Evolutionary conservation across 1,284 basidiomycete genomes (phyloP).

Genomic region (Porodaedalea pini): DNA sequence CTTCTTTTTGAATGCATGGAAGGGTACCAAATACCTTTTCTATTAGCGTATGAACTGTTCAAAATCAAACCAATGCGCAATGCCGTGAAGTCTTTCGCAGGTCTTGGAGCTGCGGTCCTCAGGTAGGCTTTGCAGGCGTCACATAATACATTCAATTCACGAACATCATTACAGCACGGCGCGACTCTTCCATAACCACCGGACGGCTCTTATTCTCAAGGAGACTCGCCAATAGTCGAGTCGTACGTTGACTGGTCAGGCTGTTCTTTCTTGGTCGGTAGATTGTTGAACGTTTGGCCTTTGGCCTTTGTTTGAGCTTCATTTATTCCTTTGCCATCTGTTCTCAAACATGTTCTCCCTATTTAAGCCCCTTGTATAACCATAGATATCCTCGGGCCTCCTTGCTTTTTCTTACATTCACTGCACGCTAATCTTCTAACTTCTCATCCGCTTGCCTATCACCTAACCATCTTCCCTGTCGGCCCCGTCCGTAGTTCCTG

Average conservation of each 20-base stretch:
- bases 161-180: slow-evolving; percentile 43
- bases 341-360: no score
- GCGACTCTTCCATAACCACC: slow-evolving; percentile 69
- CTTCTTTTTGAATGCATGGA: slow-evolving; percentile 26
- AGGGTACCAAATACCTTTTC: slow-evolving; percentile 6
- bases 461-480: no score
- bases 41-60: slow-evolving; percentile 53
- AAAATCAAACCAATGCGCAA: slow-evolving; percentile 55
- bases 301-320: background rate
- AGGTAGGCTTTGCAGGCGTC: slow-evolving; percentile 45
- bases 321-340: background rate
- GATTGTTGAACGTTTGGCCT: no score
- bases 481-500: no score
- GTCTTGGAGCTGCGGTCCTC: slow-evolving; percentile 63
- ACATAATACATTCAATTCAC: slow-evolving; percentile 5
- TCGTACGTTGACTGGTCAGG: background rate
- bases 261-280: no score
- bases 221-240: slow-evolving; percentile 9
- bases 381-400: no score
- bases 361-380: no score
- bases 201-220: slow-evolving; percentile 40
- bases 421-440: no score
- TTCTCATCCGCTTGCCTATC: no score
- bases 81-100: slow-evolving; percentile 61
- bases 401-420: background rate